Evolutionary conservation across 805 yeast genomes (phyloP), one percentile per base, ranked within the genome.

Genomic region (Candida boidinii): DNA sequence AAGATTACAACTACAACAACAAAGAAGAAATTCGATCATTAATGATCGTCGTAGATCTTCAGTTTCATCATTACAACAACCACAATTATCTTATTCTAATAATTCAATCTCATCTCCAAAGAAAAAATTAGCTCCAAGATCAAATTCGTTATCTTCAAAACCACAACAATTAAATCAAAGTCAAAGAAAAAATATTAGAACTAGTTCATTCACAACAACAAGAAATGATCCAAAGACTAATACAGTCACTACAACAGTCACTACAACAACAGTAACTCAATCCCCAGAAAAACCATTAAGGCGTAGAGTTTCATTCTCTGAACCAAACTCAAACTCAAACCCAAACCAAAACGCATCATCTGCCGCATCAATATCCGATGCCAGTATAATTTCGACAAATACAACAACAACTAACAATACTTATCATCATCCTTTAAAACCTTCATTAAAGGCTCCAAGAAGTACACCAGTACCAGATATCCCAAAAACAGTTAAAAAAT

Each of bases 401-500:
- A 4, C 29, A 11, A 5, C 29, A 9, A 11, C 15, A 4, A 12
- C 21, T 17, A 4, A 10, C 20, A n/a, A 26, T 13, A 13, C 19
- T 4, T 14, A 19, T 17, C 16, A 9, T 19, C 15, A n/a, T 14
- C 13, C 13, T 4, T n/a, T 18, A 15, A 17, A 26, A 21, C 15
- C 41, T 2, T 32, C 41, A 11, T 35, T 30, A 24, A 15, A 27
- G 13, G 29, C 38, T 19, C 18, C 23, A 13, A 17, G 20, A 5
- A 15, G 27, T 14, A 13, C 12, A 3, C 15, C 31, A 4, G 23
- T 25, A 13, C 35, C 36, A 10, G 26, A 28, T 9, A 34, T 43
- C 13, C 61, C 63, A 11, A 69, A 60, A 34, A 78, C 70, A 58
- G 69, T 79, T 8, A 79, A 76, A 42, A 78, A 73, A 41, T 81